These are phyloP conservation scores for Sugiyamaella chiloensis DNA, from an alignment of 805 yeast genomes.

Conservation along the genomic window DNA sequence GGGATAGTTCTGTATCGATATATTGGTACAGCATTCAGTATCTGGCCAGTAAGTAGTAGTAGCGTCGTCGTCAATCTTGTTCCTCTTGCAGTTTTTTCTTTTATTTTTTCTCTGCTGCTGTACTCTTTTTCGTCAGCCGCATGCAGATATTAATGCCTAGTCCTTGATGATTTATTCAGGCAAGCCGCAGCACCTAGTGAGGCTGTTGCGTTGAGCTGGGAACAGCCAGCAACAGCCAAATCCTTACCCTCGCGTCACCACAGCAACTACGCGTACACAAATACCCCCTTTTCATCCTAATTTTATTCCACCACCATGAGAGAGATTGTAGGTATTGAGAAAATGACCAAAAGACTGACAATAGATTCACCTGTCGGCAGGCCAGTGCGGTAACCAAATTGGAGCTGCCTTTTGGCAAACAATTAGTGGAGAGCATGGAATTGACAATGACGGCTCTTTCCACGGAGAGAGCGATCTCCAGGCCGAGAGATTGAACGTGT, in stretches of 20 bases:
- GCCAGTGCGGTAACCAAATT: constrained; percentile 99
- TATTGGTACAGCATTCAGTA: too few species aligned
- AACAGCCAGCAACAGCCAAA: not conserved
- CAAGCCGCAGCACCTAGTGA: too few species aligned
- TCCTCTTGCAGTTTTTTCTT: too few species aligned
- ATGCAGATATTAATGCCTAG: too few species aligned
- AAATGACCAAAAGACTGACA: not conserved
- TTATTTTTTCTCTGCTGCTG: too few species aligned
- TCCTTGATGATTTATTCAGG: too few species aligned
- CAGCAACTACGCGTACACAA: constrained; percentile 6
- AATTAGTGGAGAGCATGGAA: constrained; percentile 40
- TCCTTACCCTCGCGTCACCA: constrained; percentile 1
- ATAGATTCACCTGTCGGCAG: constrained; percentile 91
- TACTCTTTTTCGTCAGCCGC: too few species aligned
- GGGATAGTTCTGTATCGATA: too few species aligned
- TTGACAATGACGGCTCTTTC: constrained; percentile 35
- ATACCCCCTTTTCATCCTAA: constrained; percentile 4
- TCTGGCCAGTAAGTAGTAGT: too few species aligned
- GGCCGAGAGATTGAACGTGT: constrained; percentile 65
- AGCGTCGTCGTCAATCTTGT: too few species aligned
- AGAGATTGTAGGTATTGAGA: constrained; percentile 28
- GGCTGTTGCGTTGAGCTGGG: too few species aligned
- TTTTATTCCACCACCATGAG: constrained; percentile 20
- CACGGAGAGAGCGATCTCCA: constrained; percentile 27
- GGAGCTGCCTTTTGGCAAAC: constrained; percentile 42